phyloP scores from a whole-genome alignment of 2,329 filamentous ascomycete genomes.

The Seiridium unicorne region DNA sequence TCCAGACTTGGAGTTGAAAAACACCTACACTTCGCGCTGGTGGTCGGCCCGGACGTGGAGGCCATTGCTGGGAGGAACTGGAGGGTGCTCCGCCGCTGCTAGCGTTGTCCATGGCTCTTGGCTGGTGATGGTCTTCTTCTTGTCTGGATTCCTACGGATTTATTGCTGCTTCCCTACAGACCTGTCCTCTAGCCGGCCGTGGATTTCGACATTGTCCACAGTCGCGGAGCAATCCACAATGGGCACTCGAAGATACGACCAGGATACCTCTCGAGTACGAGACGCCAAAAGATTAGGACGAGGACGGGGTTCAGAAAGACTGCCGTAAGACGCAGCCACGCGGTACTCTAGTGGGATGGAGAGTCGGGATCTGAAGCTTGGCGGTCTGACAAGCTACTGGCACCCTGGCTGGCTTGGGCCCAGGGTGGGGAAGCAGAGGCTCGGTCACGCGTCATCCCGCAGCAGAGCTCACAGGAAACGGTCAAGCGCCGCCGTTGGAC shows the following conservation, averaged over 20 bases:
- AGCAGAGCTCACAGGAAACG: neutral
- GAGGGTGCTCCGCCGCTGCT: slow-evolving; percentile 9
- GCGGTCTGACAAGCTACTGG: neutral
- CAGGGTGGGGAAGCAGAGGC: neutral
- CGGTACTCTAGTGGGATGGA: too few species aligned
- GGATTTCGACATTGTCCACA: too few species aligned
- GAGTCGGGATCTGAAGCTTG: neutral
- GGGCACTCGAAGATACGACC: too few species aligned
- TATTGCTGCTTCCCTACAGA: neutral
- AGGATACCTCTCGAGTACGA: too few species aligned
- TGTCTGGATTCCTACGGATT: too few species aligned
- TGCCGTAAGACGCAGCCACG: too few species aligned
- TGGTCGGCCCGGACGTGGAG: slow-evolving; percentile 9
- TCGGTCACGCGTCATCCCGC: neutral
- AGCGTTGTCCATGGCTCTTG: slow-evolving; percentile 5
- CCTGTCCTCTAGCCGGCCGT: too few species aligned
- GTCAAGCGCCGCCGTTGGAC: neutral
- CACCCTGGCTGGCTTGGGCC: neutral
- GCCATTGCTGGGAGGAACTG: slow-evolving; percentile 6
- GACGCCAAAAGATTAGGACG: too few species aligned
- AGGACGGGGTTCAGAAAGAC: too few species aligned
- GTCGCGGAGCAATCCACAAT: too few species aligned
- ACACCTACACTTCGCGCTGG: slow-evolving; percentile 11
- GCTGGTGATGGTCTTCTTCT: neutral
- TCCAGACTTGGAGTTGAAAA: neutral